Percentiles rank a stretch among this genome's conserved stretches.
Evolutionary conservation across 1,284 basidiomycete species (phyloP).

Genomic region (Rhodotorula sp.): DNA sequence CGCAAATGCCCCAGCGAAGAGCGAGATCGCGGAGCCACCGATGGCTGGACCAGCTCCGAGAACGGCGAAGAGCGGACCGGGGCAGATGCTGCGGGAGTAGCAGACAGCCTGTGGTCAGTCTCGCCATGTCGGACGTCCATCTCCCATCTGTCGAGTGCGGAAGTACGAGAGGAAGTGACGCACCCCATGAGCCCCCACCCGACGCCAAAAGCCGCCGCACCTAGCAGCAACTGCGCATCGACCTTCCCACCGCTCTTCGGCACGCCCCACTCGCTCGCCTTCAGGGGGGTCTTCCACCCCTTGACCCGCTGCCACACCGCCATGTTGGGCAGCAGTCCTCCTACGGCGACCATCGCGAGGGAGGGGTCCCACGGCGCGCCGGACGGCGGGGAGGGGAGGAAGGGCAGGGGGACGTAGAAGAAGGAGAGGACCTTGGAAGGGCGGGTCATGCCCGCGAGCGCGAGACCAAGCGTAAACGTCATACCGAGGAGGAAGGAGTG

Average conservation of each 20-base stretch:
- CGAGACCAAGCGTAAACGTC: conserved; percentile 49
- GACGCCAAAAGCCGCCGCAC: conserved; percentile 47
- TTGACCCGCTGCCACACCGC: conserved; percentile 46
- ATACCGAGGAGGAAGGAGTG: conserved; percentile 45
- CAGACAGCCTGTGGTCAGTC: neutral
- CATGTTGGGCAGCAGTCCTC: conserved; percentile 55
- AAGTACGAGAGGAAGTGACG: neutral
- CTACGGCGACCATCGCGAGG: conserved; percentile 54
- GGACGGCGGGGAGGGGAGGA: conserved; percentile 1
- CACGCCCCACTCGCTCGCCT: conserved; percentile 38
- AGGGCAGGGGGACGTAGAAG: conserved; percentile 37
- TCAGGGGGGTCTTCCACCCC: conserved; percentile 18
- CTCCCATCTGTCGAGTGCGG: too few relatives aligned
- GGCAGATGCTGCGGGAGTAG: conserved; percentile 26
- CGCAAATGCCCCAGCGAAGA: conserved; percentile 10
- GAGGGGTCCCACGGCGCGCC: conserved; percentile 54
- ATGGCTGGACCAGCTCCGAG: conserved; percentile 17
- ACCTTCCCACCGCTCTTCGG: conserved; percentile 36
- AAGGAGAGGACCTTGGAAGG: conserved; percentile 46
- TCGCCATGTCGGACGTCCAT: too few relatives aligned
- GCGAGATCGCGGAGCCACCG: neutral
- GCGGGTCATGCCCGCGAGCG: conserved; percentile 49
- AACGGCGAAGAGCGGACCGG: conserved; percentile 30
- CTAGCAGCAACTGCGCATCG: conserved; percentile 44
- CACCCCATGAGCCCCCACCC: conserved; percentile 46